These are phyloP conservation scores for Metarhizium album DNA, from an alignment of 2,329 filamentous ascomycete genomes.

Conservation along the genomic window DNA sequence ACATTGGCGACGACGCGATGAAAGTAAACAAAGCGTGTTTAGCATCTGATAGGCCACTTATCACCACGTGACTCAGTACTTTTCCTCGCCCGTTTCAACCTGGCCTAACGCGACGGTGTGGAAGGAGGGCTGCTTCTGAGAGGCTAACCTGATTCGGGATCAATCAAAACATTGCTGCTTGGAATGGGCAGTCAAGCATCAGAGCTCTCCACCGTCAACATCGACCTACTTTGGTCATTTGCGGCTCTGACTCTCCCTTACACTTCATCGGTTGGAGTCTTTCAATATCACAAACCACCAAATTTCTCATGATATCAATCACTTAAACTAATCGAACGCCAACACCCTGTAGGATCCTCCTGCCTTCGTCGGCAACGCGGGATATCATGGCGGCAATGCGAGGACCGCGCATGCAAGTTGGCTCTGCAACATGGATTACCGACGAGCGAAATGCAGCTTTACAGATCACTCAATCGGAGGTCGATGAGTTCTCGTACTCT, in stretches of 20 bases:
- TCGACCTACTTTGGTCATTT: not conserved
- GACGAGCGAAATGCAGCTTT: slow-evolving; percentile 72
- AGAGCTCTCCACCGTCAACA: slow-evolving; percentile 11
- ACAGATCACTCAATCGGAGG: slow-evolving; percentile 67
- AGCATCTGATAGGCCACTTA: slow-evolving; percentile 27
- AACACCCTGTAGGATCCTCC: slow-evolving; percentile 1
- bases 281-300: not conserved
- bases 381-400: slow-evolving; percentile 33
- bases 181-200: slow-evolving; percentile 12
- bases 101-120: slow-evolving; percentile 11
- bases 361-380: slow-evolving; percentile 8
- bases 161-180: slow-evolving; percentile 29
- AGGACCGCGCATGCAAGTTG: slow-evolving; percentile 57
- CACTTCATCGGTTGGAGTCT: not conserved
- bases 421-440: slow-evolving; percentile 74
- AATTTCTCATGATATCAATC: slow-evolving; percentile 6
- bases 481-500: slow-evolving; percentile 87
- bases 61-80: slow-evolving; percentile 22
- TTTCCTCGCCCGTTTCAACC: not conserved
- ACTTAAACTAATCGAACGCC: not conserved
- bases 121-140: not conserved
- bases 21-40: slow-evolving; percentile 32
- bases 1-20: slow-evolving; percentile 18
- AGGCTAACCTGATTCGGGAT: slow-evolving; percentile 24
- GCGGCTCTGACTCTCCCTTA: not conserved